Evolutionary conservation across 163 green algal species (phyloP).

Genomic region (Coccomyxa subellipsoidea): DNA sequence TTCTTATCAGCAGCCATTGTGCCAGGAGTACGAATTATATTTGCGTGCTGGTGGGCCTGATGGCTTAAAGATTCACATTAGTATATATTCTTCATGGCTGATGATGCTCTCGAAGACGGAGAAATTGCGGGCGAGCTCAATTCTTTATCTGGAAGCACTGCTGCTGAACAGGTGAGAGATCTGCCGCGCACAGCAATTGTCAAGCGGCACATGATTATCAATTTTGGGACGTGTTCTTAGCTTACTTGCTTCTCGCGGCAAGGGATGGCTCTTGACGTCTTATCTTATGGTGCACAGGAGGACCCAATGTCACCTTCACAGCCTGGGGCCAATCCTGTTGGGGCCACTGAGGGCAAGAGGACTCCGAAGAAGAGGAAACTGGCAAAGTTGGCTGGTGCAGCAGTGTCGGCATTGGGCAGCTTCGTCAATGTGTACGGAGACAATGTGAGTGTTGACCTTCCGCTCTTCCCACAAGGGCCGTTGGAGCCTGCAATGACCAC

Average conservation of each 20-base stretch:
- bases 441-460: not conserved
- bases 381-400: not conserved
- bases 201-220: too few relatives aligned
- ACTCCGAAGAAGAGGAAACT: not conserved
- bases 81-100: too few relatives aligned
- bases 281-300: not conserved
- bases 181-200: not conserved
- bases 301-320: not conserved
- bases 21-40: too few relatives aligned
- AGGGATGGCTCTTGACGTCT: too few relatives aligned
- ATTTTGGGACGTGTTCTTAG: too few relatives aligned
- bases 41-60: too few relatives aligned
- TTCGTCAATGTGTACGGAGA: slow-evolving; percentile 1
- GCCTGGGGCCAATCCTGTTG: not conserved
- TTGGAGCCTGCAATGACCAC: not conserved
- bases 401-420: not conserved
- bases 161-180: not conserved
- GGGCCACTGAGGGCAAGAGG: not conserved
- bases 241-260: too few relatives aligned
- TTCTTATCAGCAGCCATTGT: too few relatives aligned
- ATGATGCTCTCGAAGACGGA: not conserved
- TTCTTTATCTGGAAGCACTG: not conserved
- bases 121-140: slow-evolving; percentile 1
- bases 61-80: too few relatives aligned
- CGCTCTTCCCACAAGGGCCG: not conserved